Conservation (phyloP, 148 eudicot species). For the Drosera capensis region DNA sequence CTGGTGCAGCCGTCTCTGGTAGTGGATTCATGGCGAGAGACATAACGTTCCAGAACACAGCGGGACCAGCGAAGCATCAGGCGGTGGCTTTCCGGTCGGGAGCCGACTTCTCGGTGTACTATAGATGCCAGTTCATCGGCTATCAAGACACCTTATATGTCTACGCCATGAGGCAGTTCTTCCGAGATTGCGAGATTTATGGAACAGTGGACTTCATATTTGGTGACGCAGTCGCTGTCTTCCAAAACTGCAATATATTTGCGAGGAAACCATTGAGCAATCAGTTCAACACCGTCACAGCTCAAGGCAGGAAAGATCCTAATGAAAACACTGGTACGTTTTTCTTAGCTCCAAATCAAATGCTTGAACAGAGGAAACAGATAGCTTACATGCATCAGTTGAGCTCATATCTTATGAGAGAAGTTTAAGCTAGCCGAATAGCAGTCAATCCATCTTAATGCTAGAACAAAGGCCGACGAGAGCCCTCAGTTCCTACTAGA, state of each 20-base stretch:
- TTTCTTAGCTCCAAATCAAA: neutral
- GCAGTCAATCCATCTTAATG: too few species aligned
- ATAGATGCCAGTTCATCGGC: constrained; percentile 21
- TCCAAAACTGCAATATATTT: constrained; percentile 19
- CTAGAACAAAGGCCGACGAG: too few species aligned
- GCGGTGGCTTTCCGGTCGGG: constrained; percentile 23
- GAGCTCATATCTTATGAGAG: too few species aligned
- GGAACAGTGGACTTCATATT: constrained; percentile 30
- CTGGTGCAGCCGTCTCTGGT: constrained; percentile 17
- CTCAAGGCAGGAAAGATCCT: constrained; percentile 20
- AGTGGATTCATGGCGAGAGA: constrained; percentile 22
- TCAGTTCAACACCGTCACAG: constrained; percentile 24
- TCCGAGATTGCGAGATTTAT: constrained; percentile 19
- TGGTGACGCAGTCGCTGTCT: constrained; percentile 15
- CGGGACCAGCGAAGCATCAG: constrained; percentile 24
- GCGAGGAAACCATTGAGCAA: constrained; percentile 14
- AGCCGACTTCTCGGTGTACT: constrained; percentile 18
- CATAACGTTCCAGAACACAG: constrained; percentile 28
- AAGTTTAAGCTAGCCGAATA: too few species aligned
- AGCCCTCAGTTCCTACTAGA: too few species aligned
- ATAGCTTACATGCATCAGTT: too few species aligned
- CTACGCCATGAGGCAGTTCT: constrained; percentile 23
- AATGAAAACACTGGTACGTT: constrained; percentile 17
- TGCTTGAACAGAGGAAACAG: too few species aligned
- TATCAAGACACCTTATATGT: constrained; percentile 32